A percentile compares a stretch with the other conserved stretches of the same genome.
Conservation (phyloP, 306 rosid species). For the Medicago arabica region DNA sequence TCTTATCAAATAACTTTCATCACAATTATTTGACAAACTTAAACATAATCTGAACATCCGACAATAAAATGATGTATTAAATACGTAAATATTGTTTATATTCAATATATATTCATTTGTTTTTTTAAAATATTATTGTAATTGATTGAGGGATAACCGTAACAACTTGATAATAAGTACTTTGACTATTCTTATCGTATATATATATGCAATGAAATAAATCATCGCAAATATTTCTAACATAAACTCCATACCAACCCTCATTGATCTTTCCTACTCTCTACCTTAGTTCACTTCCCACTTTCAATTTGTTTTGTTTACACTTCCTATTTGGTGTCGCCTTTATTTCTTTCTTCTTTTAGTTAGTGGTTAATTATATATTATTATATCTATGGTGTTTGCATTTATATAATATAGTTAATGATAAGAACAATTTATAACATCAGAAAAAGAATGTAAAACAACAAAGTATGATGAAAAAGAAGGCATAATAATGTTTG, state of each 20-base stretch:
- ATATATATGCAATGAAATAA: too few species aligned
- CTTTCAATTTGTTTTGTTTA: background rate
- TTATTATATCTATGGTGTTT: background rate
- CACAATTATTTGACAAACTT: too few species aligned
- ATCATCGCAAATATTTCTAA: too few species aligned
- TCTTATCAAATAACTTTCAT: too few species aligned
- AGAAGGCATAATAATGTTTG: background rate
- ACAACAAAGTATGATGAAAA: constrained; percentile 26
- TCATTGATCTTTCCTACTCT: background rate
- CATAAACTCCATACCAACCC: background rate
- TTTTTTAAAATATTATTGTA: too few species aligned
- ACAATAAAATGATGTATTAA: too few species aligned
- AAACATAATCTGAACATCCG: too few species aligned
- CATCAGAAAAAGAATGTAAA: background rate
- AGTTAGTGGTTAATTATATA: constrained; percentile 1
- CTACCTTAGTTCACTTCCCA: background rate
- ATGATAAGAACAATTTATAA: background rate
- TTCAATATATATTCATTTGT: too few species aligned
- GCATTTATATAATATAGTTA: background rate
- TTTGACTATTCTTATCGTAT: too few species aligned
- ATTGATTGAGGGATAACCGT: too few species aligned
- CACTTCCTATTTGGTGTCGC: background rate
- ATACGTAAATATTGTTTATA: too few species aligned
- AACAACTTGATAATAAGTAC: too few species aligned
- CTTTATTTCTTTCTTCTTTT: constrained; percentile 1